Evolutionary conservation across 2,329 filamentous ascomycete genomes (phyloP).

Genomic region (Colletotrichum trifolii): DNA sequence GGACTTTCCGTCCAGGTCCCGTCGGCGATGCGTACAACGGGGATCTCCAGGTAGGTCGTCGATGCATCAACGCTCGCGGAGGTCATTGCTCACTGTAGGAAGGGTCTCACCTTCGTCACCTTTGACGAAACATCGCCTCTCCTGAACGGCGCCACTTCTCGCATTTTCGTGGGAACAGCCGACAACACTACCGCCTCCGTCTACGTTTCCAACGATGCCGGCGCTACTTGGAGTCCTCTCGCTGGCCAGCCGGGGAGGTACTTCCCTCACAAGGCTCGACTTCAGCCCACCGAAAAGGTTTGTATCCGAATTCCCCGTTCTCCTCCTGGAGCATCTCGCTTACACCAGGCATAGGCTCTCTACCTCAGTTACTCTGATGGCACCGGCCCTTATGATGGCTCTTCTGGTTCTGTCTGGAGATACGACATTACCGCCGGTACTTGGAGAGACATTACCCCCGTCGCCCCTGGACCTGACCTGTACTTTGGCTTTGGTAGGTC

Average conservation of each 20-base stretch:
- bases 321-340: constrained; percentile 49
- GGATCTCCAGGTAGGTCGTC: constrained; percentile 49
- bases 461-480: constrained; percentile 53
- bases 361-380: constrained; percentile 68
- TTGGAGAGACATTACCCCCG: constrained; percentile 69
- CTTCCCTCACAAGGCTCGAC: constrained; percentile 65
- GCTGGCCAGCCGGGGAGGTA: constrained; percentile 60
- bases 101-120: constrained; percentile 64
- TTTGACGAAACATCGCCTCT: constrained; percentile 64
- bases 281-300: constrained; percentile 61
- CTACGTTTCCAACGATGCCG: constrained; percentile 65
- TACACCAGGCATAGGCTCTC: constrained; percentile 43
- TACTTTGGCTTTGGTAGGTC: constrained; percentile 63
- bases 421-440: constrained; percentile 60
- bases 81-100: constrained; percentile 47
- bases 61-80: too few relatives aligned
- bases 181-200: constrained; percentile 63
- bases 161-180: constrained; percentile 67
- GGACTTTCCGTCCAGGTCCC: constrained; percentile 60
- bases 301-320: constrained; percentile 61
- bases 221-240: constrained; percentile 62
- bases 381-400: constrained; percentile 68
- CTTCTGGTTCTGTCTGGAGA: constrained; percentile 62
- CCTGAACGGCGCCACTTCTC: constrained; percentile 59
- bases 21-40: constrained; percentile 54